A percentile compares a stretch with the other conserved stretches of the same genome.
These are phyloP conservation scores for Teunomyces tritomae DNA, from an alignment of 805 yeast genomes.

Conservation along the genomic window DNA sequence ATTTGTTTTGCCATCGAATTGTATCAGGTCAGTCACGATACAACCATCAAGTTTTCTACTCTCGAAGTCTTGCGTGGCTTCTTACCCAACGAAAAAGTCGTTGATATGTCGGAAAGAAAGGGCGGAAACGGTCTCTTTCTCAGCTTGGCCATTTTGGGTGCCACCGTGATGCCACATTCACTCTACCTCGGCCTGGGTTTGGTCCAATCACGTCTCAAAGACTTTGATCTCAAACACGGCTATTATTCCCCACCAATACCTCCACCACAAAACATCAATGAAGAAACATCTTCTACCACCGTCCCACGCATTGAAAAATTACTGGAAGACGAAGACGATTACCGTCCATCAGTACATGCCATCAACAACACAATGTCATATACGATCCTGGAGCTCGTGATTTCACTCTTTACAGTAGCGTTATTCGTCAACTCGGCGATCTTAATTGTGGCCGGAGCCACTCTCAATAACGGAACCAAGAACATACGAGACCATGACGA, in stretches of 20 bases:
- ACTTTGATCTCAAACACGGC: constrained; percentile 68
- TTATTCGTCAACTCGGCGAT: constrained; percentile 91
- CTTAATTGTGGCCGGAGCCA: constrained; percentile 87
- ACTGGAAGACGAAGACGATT: constrained; percentile 38
- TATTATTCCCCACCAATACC: constrained; percentile 30
- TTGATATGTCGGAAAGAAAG: constrained; percentile 20
- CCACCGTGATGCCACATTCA: constrained; percentile 94
- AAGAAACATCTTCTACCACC: constrained; percentile 3
- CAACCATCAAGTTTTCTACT: constrained; percentile 41
- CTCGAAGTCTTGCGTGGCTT: constrained; percentile 66
- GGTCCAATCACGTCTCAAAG: constrained; percentile 80
- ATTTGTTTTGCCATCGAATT: constrained; percentile 81
- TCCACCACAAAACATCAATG: constrained; percentile 9
- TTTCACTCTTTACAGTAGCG: constrained; percentile 83
- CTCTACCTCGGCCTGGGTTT: constrained; percentile 81
- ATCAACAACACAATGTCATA: constrained; percentile 74
- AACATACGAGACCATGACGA: constrained; percentile 1
- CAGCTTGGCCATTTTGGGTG: constrained; percentile 83
- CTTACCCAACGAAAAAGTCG: constrained; percentile 45
- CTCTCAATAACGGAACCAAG: constrained; percentile 47
- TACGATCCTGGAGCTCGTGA: constrained; percentile 77
- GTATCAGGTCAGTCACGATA: constrained; percentile 57
- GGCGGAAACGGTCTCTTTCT: constrained; percentile 61
- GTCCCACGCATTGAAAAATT: not conserved
- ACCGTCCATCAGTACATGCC: constrained; percentile 77